Base-by-base conservation (phyloP, 1,284 basidiomycete species). In the Pseudozyma thailandica region DNA sequence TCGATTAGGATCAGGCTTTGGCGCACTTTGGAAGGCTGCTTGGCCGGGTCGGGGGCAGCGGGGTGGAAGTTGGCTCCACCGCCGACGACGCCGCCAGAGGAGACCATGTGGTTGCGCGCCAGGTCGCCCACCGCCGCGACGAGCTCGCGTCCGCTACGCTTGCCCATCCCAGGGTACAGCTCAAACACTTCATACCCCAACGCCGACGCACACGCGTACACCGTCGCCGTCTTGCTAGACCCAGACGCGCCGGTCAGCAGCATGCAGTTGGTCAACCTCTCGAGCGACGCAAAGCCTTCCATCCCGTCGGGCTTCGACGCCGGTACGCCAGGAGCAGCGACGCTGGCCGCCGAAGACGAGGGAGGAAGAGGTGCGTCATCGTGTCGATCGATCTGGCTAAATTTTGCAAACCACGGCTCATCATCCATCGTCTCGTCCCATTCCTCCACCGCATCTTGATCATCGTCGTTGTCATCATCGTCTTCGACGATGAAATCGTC, bases 171-270 rank as follows among this genome's bases (percentile, higher is more conserved):
- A n/a, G 96, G 91, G 84, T 94, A 92, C 9, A 98, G 92, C 83
- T 99, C 96, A 79, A 98, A 97, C 12, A 98, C 89, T 50, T 96
- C 92, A 90, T 92, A 98, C 5, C 91, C 93, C 20, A 98, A 87
- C 83, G 98, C 70, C 6, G 64, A 21, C 23, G 81, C 81, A 51
- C 78, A 81, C 3, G 81, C 81, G 48, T 81, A 78, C 25, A 82
- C 76, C 15, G 74, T 69, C 0, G 80, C 78, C 1, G 80, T 80
- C 57, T 82, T 82, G 30, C 79, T 75, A 6, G 52, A 41, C 16
- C 81, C 81, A 10, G 55, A 54, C 0, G 93, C 92, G 0, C 96
- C 96, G 21, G 85, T 80, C 25, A 99, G 87, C 2, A 98, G 25
- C 16, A 81, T 72, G 64, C 77, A 77, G 56, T 81, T 78, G 2